Evolutionary conservation across 495 filamentous ascomycete species (phyloP), one percentile per base, ranked within the genome.

Genomic region (Aspergillus ostianus): DNA sequence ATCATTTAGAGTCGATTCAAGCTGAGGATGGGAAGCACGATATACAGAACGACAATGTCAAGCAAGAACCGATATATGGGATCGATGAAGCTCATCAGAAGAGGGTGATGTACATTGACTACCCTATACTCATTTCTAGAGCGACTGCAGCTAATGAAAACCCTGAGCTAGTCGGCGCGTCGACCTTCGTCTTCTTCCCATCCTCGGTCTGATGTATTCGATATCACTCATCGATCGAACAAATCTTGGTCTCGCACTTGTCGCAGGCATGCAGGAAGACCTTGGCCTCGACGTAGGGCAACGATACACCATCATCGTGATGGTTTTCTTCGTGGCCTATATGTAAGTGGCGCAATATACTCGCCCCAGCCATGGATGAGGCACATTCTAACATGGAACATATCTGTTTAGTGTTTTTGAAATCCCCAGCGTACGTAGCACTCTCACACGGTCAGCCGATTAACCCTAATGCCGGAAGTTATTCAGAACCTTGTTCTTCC

Each of bases 11-110:
- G 36, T 50, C 60, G 8, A 30, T 63, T 4, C 29, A 61, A 13
- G 17, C 58, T 4, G 55, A 63, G 48, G 21, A 63, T 6, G 60
- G 51, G 8, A 49, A 53, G 27, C 18, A 7, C 8, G 44, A 36
- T 32, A 21, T 19, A 8, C 19, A 51, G 19, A 23, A 2, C 13
- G 20, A 10, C 6, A 23, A 23, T 7, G 20, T 19, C 4, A 51
- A 23, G 21, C 21, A 13, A 6, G 17, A 32, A 2, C 55, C 51
- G 4, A 51, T 63, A 17, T 63, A 58, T n/a, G 60, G 55, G 17
- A 63, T 63, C 12, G 60, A 63, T 55, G 60, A 58, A 51, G 60
- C 60, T 6, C 60, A 63, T 63, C 60, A 63, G 41, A 63, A 63
- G 45, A 58, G 20, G 53, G 55, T 63, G 13, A 63, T 63, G 60